These are phyloP conservation scores for Albugo candida DNA, from an alignment of 352 stramenopile genomes.

Conservation along the genomic window DNA sequence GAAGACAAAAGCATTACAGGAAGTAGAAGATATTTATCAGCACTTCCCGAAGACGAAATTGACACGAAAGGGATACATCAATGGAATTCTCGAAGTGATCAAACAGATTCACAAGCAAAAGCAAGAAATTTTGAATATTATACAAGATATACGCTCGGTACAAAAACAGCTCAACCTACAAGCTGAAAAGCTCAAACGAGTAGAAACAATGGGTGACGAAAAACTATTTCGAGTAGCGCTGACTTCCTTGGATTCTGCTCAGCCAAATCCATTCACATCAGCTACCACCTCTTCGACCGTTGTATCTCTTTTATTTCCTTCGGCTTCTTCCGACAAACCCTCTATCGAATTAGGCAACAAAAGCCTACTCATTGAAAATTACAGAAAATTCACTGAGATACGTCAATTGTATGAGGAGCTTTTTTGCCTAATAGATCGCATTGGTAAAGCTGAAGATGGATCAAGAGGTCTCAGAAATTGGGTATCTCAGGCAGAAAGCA, in stretches of 20 bases:
- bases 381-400: conserved; percentile 65
- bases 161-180: conserved; percentile 66
- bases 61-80: conserved; percentile 70
- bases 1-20: conserved; percentile 35
- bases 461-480: conserved; percentile 63
- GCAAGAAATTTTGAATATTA: conserved; percentile 62
- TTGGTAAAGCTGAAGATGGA: conserved; percentile 61
- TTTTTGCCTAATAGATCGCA: conserved; percentile 32
- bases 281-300: neutral
- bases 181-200: conserved; percentile 65
- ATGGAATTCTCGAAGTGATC: conserved; percentile 82
- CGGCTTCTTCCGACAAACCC: neutral
- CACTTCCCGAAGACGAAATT: conserved; percentile 20
- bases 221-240: conserved; percentile 54
- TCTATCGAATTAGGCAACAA: no score
- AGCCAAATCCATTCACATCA: neutral
- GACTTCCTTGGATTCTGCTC: conserved; percentile 10
- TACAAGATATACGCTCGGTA: conserved; percentile 49
- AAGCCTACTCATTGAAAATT: conserved; percentile 55
- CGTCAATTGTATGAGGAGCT: conserved; percentile 73
- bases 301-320: neutral
- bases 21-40: conserved; percentile 36
- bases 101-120: conserved; percentile 81
- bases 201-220: conserved; percentile 62
- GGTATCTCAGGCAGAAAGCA: conserved; percentile 58